Percentiles rank a stretch among this genome's conserved stretches.
These are phyloP conservation scores for Boechera divaricarpa DNA, from an alignment of 345 rosid species.

Conservation along the genomic window DNA sequence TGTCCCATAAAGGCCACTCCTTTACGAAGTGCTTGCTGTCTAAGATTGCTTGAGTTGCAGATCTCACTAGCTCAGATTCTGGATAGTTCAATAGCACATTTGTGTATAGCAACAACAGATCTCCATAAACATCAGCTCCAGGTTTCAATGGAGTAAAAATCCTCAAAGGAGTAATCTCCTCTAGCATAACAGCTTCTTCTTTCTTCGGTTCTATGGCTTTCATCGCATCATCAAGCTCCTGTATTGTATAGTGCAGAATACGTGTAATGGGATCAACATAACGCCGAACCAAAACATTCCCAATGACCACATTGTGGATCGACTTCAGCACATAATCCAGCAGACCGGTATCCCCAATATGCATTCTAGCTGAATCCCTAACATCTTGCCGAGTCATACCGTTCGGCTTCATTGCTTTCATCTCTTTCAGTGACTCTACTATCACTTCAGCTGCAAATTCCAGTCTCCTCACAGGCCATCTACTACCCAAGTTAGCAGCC, in stretches of 20 bases:
- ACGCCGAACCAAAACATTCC: conserved; percentile 58
- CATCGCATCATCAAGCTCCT: conserved; percentile 48
- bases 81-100: conserved; percentile 67
- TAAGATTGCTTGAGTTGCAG: conserved; percentile 62
- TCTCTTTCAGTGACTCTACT: conserved; percentile 64
- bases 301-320: conserved; percentile 77
- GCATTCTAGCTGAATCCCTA: conserved; percentile 88
- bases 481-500: conserved; percentile 61
- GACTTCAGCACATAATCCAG: conserved; percentile 83
- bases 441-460: conserved; percentile 83
- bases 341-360: conserved; percentile 91
- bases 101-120: conserved; percentile 57
- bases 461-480: conserved; percentile 86
- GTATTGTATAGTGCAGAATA: conserved; percentile 75
- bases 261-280: conserved; percentile 63
- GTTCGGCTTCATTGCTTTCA: conserved; percentile 48
- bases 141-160: conserved; percentile 37
- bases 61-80: conserved; percentile 50
- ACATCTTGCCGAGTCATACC: conserved; percentile 92
- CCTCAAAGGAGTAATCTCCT: conserved; percentile 32
- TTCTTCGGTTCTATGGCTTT: conserved; percentile 27
- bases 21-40: conserved; percentile 81
- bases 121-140: conserved; percentile 61
- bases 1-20: conserved; percentile 70
- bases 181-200: conserved; percentile 24